Evolutionary conservation across 805 yeast genomes (phyloP).

Genomic region (Starmerella bacillaris): DNA sequence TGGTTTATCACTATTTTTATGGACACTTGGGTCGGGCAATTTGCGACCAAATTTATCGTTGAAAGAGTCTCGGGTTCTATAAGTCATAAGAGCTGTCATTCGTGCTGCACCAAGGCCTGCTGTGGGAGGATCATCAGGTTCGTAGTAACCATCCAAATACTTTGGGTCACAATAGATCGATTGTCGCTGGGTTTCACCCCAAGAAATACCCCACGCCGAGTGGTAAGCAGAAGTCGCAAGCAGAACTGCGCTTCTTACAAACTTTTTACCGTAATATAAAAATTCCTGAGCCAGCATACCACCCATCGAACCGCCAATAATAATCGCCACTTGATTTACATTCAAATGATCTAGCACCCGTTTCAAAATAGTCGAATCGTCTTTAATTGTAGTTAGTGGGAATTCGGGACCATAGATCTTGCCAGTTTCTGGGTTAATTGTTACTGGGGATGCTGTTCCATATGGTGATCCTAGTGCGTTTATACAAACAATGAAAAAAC

Average conservation of each 20-base stretch:
- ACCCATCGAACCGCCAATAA: slow-evolving; percentile 97
- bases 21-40: slow-evolving; percentile 33
- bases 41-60: slow-evolving; percentile 84
- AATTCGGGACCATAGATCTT: slow-evolving; percentile 85
- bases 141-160: slow-evolving; percentile 76
- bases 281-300: slow-evolving; percentile 92
- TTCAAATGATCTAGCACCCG: slow-evolving; percentile 58
- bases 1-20: slow-evolving; percentile 23
- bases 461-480: slow-evolving; percentile 94
- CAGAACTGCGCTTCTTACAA: slow-evolving; percentile 57
- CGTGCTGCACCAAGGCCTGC: slow-evolving; percentile 89
- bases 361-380: slow-evolving; percentile 67
- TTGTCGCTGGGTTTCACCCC: slow-evolving; percentile 98
- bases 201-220: slow-evolving; percentile 96
- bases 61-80: slow-evolving; percentile 79
- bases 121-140: slow-evolving; percentile 58
- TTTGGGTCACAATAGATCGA: slow-evolving; percentile 89
- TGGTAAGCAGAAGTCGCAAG: slow-evolving; percentile 88
- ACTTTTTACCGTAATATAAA: slow-evolving; percentile 49
- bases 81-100: slow-evolving; percentile 88
- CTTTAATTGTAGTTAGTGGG: slow-evolving; percentile 84
- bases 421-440: slow-evolving; percentile 59
- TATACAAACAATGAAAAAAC: slow-evolving; percentile 70
- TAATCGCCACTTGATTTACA: slow-evolving; percentile 63
- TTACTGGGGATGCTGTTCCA: slow-evolving; percentile 84